Conservation (phyloP, 208 protist species). For the Wallacemonas sp. region DNA sequence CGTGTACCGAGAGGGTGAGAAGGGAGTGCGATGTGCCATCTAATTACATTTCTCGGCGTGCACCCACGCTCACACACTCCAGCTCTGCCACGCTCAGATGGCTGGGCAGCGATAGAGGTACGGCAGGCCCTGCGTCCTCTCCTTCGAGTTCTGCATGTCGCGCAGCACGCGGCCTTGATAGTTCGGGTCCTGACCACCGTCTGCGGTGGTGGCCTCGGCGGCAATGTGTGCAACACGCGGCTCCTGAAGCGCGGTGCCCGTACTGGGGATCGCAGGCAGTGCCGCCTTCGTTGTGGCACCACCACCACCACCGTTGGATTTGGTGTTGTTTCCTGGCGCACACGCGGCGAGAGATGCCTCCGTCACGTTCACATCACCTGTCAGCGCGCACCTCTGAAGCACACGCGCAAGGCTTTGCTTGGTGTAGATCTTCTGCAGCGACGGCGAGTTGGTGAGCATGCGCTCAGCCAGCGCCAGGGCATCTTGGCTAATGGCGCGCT, state of each 20-base stretch:
- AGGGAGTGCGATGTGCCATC: too few species aligned
- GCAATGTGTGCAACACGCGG: constrained; percentile 55
- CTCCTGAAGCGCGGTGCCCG: constrained; percentile 22
- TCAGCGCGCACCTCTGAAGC: constrained; percentile 75
- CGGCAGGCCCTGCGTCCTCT: constrained; percentile 84
- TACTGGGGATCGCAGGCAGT: constrained; percentile 5
- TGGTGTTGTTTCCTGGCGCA: not conserved
- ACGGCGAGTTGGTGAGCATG: constrained; percentile 75
- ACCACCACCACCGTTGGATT: not conserved
- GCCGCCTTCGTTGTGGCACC: too few species aligned
- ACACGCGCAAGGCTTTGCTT: constrained; percentile 82
- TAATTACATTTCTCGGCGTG: too few species aligned
- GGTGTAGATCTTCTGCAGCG: constrained; percentile 88
- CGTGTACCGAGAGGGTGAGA: too few species aligned
- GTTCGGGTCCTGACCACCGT: constrained; percentile 11
- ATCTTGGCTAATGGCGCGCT: constrained; percentile 75
- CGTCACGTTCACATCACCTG: constrained; percentile 39
- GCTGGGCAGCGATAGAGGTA: constrained; percentile 92
- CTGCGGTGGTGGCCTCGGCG: constrained; percentile 32
- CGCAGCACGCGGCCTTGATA: constrained; percentile 50
- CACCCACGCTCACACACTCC: too few species aligned
- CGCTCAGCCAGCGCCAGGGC: constrained; percentile 80
- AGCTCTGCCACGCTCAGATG: not conserved
- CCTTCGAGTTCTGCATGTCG: constrained; percentile 83
- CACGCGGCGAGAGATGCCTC: constrained; percentile 34